phyloP scores from a whole-genome alignment of 805 yeast genomes.

The Teunomyces tritomae region DNA sequence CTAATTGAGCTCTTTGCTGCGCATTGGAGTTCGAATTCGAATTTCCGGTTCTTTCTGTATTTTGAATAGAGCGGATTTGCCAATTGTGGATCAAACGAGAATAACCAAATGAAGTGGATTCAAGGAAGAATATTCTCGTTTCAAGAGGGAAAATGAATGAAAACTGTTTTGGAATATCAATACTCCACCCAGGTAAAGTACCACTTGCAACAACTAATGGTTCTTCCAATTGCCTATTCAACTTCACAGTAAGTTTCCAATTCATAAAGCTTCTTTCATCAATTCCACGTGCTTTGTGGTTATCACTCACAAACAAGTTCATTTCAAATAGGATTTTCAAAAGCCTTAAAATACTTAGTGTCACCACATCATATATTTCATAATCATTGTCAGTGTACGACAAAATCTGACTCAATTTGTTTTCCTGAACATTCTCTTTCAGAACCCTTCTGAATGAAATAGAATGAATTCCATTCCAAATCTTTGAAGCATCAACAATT shows the following conservation, averaged over 20 bases:
- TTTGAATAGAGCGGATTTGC: conserved; percentile 50
- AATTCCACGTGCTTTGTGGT: conserved; percentile 9
- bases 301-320: conserved; percentile 25
- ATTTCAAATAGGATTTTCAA: conserved; percentile 47
- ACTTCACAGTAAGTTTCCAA: conserved; percentile 79
- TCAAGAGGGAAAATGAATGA: conserved; percentile 86
- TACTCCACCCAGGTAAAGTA: conserved; percentile 80
- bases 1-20: conserved; percentile 48
- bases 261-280: conserved; percentile 51
- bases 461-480: conserved; percentile 61
- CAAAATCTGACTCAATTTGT: conserved; percentile 7
- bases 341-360: conserved; percentile 44
- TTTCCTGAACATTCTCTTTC: conserved; percentile 8
- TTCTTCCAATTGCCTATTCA: conserved; percentile 85
- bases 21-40: conserved; percentile 8
- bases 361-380: conserved; percentile 23
- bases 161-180: conserved; percentile 65
- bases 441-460: conserved; percentile 43
- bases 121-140: conserved; percentile 72
- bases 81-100: conserved; percentile 78
- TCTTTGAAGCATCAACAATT: conserved; percentile 42
- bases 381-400: conserved; percentile 15
- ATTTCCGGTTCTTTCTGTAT: conserved; percentile 29
- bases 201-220: conserved; percentile 86
- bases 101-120: conserved; percentile 88